Conservation (phyloP, 75 land plant species). For the Pinus albicaulis region DNA sequence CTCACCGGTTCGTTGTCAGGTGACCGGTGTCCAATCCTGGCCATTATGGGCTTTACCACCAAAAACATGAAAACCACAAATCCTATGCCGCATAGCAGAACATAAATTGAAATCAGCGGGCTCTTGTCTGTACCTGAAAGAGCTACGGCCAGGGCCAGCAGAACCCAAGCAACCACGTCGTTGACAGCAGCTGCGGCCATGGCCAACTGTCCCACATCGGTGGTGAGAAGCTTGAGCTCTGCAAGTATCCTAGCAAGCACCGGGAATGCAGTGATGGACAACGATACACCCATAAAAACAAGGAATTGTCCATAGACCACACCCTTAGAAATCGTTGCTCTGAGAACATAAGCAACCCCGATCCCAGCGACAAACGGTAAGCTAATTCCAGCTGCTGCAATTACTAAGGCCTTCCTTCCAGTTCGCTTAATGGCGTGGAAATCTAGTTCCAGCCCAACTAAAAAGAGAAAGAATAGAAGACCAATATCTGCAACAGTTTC, state of each 20-base stretch:
- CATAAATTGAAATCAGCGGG: constrained; percentile 34
- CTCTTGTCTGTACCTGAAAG: constrained; percentile 41
- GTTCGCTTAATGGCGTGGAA: constrained; percentile 32
- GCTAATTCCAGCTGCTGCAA: constrained; percentile 50
- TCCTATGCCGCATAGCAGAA: constrained; percentile 48
- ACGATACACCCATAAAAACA: constrained; percentile 64
- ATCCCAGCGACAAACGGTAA: constrained; percentile 53
- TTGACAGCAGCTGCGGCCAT: constrained; percentile 73
- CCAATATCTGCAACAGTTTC: constrained; percentile 62
- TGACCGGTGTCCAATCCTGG: constrained; percentile 24
- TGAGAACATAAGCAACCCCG: constrained; percentile 29
- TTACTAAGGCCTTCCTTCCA: constrained; percentile 38
- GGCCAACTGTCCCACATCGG: constrained; percentile 54
- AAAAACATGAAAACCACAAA: constrained; percentile 38
- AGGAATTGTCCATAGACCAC: constrained; percentile 38
- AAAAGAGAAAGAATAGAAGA: constrained; percentile 68
- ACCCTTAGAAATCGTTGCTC: constrained; percentile 3
- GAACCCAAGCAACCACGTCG: constrained; percentile 68
- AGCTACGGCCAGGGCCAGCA: constrained; percentile 63
- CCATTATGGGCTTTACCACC: constrained; percentile 39
- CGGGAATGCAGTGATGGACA: constrained; percentile 71
- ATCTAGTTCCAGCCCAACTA: constrained; percentile 69
- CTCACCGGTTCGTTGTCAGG: constrained; percentile 31
- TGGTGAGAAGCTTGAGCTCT: constrained; percentile 62
- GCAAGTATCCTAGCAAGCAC: constrained; percentile 67